Evolutionary conservation across 352 stramenopile genomes (phyloP).

Genomic region (Pythium angustatum): DNA sequence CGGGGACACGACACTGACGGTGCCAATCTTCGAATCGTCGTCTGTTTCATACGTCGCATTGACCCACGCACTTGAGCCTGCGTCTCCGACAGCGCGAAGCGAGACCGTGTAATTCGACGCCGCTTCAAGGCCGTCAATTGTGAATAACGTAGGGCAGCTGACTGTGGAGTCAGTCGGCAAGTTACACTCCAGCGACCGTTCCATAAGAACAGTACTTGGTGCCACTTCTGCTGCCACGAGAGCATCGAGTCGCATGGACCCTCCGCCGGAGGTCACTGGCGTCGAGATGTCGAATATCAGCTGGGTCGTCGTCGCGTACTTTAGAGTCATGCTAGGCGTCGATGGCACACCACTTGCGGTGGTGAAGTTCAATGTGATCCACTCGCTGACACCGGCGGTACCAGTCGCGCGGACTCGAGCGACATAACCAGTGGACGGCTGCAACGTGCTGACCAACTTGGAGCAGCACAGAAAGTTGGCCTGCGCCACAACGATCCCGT

Average conservation of each 20-base stretch:
- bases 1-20: slow-evolving; percentile 22
- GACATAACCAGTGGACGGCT: slow-evolving; percentile 30
- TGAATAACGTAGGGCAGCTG: slow-evolving; percentile 31
- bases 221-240: not conserved
- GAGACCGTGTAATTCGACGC: slow-evolving; percentile 29
- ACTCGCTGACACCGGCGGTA: slow-evolving; percentile 28
- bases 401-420: slow-evolving; percentile 28
- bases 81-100: slow-evolving; percentile 32
- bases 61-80: slow-evolving; percentile 35
- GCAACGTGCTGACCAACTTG: slow-evolving; percentile 21
- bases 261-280: slow-evolving; percentile 23
- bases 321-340: slow-evolving; percentile 21
- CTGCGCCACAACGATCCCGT: not conserved
- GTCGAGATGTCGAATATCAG: slow-evolving; percentile 31
- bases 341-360: slow-evolving; percentile 37
- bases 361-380: slow-evolving; percentile 30
- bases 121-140: slow-evolving; percentile 11
- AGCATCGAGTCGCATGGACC: slow-evolving; percentile 18
- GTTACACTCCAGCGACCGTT: slow-evolving; percentile 6
- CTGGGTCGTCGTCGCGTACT: slow-evolving; percentile 29
- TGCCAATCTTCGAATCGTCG: slow-evolving; percentile 12
- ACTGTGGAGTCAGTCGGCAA: slow-evolving; percentile 1
- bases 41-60: slow-evolving; percentile 33
- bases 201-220: not conserved
- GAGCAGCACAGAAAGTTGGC: slow-evolving; percentile 26